phyloP scores from a whole-genome alignment of 345 rosid species.

The Camelina sativa region DNA sequence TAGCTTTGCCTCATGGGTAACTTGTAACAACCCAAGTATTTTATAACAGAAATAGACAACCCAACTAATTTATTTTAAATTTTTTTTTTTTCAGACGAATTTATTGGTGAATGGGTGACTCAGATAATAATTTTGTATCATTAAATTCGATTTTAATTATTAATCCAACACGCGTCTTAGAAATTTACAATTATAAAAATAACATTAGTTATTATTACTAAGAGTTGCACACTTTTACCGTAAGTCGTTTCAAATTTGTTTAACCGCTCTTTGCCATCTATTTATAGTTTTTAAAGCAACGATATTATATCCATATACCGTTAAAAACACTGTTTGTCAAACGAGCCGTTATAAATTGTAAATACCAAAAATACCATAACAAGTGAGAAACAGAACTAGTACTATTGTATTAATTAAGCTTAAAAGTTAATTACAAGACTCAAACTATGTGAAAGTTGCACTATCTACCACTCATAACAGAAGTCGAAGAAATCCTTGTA shows the following conservation, averaged over 20 bases:
- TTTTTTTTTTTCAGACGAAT: neutral
- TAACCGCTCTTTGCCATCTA: neutral
- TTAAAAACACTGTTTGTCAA: neutral
- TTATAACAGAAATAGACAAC: slow-evolving; percentile 12
- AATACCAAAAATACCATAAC: neutral
- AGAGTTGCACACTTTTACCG: neutral
- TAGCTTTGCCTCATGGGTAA: slow-evolving; percentile 15
- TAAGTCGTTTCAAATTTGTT: neutral
- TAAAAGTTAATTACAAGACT: neutral
- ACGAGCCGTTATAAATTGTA: neutral
- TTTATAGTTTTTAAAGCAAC: neutral
- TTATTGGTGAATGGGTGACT: neutral
- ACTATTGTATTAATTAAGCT: neutral
- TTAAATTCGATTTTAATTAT: neutral
- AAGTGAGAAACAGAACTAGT: neutral
- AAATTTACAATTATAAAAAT: neutral
- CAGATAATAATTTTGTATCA: neutral
- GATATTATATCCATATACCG: neutral
- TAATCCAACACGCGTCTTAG: neutral
- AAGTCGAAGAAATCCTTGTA: slow-evolving; percentile 41
- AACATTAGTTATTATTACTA: no score
- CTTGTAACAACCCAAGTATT: neutral
- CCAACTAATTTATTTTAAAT: neutral
- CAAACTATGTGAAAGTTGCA: neutral
- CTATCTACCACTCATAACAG: slow-evolving; percentile 54